Percentiles rank a stretch among this genome's conserved stretches.
Evolutionary conservation across 148 eudicot genomes (phyloP).

Genomic region (Rhododendron kiyosumense): DNA sequence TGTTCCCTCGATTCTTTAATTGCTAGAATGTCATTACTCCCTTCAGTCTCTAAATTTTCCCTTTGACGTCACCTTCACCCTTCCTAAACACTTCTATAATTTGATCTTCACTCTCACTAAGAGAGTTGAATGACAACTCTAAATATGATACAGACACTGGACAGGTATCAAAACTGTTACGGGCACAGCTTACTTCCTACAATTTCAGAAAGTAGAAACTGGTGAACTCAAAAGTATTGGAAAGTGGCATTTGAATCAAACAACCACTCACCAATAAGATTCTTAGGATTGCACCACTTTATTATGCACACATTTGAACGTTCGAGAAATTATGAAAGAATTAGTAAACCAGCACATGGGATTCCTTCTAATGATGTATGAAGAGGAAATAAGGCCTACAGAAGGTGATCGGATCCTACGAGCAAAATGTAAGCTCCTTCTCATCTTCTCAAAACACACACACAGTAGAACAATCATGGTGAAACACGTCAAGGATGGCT

Average conservation of each 20-base stretch:
- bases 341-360: neutral
- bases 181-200: neutral
- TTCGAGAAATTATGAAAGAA: neutral
- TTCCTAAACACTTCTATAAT: neutral
- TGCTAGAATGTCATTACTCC: neutral
- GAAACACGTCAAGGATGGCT: neutral
- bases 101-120: neutral
- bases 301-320: neutral
- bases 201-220: neutral
- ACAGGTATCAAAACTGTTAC: neutral
- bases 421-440: neutral
- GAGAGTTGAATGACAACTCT: neutral
- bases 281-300: neutral
- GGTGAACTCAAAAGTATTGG: neutral
- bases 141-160: neutral
- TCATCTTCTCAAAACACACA: neutral
- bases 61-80: neutral
- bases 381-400: neutral
- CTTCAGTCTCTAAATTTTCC: neutral
- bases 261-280: neutral
- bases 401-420: neutral
- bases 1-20: neutral
- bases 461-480: neutral
- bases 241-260: neutral
- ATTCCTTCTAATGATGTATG: neutral